Percentiles rank a stretch among this genome's conserved stretches.
These are phyloP conservation scores for Fusarium sp. DNA, from an alignment of 2,329 filamentous ascomycete genomes.

Conservation along the genomic window DNA sequence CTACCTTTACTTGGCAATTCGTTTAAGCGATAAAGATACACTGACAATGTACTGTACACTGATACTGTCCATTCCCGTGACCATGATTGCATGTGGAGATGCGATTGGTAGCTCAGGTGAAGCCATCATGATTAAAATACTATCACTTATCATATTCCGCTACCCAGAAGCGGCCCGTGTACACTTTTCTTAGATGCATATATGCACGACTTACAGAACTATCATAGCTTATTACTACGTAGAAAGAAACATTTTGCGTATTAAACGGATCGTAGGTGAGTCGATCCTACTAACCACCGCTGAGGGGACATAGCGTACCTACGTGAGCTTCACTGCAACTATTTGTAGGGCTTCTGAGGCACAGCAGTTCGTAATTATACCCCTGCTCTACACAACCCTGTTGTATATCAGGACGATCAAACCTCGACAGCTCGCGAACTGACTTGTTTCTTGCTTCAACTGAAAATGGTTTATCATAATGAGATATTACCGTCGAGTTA, in stretches of 20 bases:
- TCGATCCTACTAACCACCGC: neutral
- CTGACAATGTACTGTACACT: too few relatives aligned
- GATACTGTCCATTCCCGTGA: constrained; percentile 14
- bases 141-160: constrained; percentile 31
- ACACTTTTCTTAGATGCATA: constrained; percentile 5
- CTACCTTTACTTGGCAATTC: neutral
- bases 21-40: neutral
- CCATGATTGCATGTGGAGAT: constrained; percentile 22
- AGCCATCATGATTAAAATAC: constrained; percentile 3
- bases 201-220: neutral
- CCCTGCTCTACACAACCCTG: constrained; percentile 13
- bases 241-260: neutral
- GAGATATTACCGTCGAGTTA: neutral
- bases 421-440: neutral
- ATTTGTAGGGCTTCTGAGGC: neutral
- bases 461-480: neutral
- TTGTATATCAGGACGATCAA: constrained; percentile 22
- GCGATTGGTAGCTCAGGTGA: constrained; percentile 4
- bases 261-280: constrained; percentile 1
- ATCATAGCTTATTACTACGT: neutral
- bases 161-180: neutral
- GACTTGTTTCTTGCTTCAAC: neutral
- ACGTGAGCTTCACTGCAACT: neutral
- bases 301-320: neutral
- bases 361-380: constrained; percentile 1